Conservation (phyloP, 1,284 basidiomycete species). For the Cryptococcus sp. region DNA sequence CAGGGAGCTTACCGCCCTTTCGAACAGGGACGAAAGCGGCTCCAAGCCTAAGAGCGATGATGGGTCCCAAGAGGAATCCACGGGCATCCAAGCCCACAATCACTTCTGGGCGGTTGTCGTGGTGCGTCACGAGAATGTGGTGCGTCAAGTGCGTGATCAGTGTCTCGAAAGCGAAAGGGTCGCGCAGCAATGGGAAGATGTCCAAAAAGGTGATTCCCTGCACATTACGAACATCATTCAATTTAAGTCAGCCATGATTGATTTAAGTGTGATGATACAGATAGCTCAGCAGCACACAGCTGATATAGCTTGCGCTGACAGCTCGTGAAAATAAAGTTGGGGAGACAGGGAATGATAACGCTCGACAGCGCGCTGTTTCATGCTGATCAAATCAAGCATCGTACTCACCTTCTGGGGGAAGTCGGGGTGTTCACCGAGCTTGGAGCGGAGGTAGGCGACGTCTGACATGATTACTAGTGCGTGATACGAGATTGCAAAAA, state of each 20-base stretch:
- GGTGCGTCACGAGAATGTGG: constrained; percentile 69
- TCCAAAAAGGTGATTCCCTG: constrained; percentile 62
- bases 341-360: background rate
- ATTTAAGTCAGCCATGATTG: background rate
- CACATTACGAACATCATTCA: background rate
- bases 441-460: constrained; percentile 68
- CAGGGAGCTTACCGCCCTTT: constrained; percentile 93
- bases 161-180: constrained; percentile 82
- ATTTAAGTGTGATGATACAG: background rate
- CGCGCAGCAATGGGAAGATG: constrained; percentile 83
- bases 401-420: constrained; percentile 79
- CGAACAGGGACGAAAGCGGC: constrained; percentile 96
- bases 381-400: too few relatives aligned
- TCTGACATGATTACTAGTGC: constrained; percentile 64
- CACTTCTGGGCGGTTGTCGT: constrained; percentile 80
- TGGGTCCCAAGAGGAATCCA: constrained; percentile 92
- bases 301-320: background rate
- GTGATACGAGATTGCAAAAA: background rate
- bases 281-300: too few relatives aligned
- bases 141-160: constrained; percentile 87
- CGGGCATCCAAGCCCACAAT: constrained; percentile 95
- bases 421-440: constrained; percentile 70
- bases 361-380: background rate
- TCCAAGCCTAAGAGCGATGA: constrained; percentile 85
- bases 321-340: background rate